These are phyloP conservation scores for Sclerotinia glacialis DNA, from an alignment of 2,329 filamentous ascomycete species.

Conservation along the genomic window DNA sequence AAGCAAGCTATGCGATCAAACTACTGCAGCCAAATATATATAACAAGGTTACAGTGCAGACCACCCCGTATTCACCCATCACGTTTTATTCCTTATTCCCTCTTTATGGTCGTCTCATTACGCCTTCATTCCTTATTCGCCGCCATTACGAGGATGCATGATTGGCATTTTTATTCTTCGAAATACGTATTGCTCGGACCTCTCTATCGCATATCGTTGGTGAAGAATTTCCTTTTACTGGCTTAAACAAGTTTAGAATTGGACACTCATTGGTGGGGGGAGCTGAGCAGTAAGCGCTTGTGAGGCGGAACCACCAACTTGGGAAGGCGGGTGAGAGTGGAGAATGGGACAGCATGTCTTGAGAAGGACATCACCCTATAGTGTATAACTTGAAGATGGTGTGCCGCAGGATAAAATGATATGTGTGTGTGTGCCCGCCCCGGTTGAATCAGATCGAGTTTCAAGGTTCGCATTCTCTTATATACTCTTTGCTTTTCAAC, in stretches of 20 bases:
- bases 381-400: conserved; percentile 12
- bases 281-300: conserved; percentile 17
- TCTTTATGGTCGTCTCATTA: conserved; percentile 7
- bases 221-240: conserved; percentile 3
- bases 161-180: neutral
- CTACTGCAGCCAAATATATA: conserved; percentile 7
- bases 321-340: conserved; percentile 13
- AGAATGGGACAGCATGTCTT: conserved; percentile 3
- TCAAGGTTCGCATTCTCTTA: neutral
- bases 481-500: neutral
- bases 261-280: neutral
- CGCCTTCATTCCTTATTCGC: conserved; percentile 5
- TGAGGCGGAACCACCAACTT: conserved; percentile 15
- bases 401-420: neutral
- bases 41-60: conserved; percentile 16
- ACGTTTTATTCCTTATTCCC: conserved; percentile 17
- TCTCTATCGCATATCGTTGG: neutral
- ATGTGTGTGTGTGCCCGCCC: conserved; percentile 8
- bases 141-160: conserved; percentile 17
- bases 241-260: neutral
- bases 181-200: neutral
- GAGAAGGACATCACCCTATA: neutral
- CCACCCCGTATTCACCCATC: neutral
- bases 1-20: conserved; percentile 1
- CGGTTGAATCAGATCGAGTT: conserved; percentile 6